Evolutionary conservation across 768 basidiomycete species (phyloP).

Genomic region (Harrya chromipes): DNA sequence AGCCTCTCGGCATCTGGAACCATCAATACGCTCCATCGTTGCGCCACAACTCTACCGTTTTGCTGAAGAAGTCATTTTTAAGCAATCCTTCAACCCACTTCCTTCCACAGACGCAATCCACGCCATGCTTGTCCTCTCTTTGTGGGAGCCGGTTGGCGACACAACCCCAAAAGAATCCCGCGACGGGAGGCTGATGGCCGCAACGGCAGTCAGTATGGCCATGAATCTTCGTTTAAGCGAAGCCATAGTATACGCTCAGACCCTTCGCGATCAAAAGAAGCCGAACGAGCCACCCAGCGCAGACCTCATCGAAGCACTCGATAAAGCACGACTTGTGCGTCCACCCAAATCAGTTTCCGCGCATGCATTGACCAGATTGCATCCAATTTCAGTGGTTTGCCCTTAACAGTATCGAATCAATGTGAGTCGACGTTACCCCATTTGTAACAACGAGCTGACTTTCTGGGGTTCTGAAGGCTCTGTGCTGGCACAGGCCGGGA

Average conservation of each 20-base stretch:
- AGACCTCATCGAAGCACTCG: slow-evolving; percentile 34
- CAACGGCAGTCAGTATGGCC: slow-evolving; percentile 46
- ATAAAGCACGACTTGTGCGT: slow-evolving; percentile 39
- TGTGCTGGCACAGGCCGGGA: slow-evolving; percentile 42
- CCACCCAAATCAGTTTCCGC: slow-evolving; percentile 2
- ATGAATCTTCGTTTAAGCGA: slow-evolving; percentile 41
- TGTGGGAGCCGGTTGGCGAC: slow-evolving; percentile 43
- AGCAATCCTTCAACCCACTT: slow-evolving; percentile 40
- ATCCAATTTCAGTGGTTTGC: slow-evolving; percentile 36
- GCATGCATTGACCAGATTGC: slow-evolving; percentile 15
- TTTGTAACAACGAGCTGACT: background rate
- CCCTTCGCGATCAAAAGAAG: slow-evolving; percentile 30
- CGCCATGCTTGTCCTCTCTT: slow-evolving; percentile 40
- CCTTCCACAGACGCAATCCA: slow-evolving; percentile 42
- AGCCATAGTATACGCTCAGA: slow-evolving; percentile 32
- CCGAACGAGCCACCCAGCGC: slow-evolving; percentile 22
- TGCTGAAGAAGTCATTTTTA: slow-evolving; percentile 37
- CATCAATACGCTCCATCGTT: slow-evolving; percentile 33
- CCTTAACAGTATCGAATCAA: slow-evolving; percentile 38
- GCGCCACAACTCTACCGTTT: slow-evolving; percentile 41
- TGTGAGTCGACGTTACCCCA: slow-evolving; percentile 25
- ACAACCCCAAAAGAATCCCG: slow-evolving; percentile 28
- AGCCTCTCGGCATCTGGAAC: slow-evolving; percentile 43
- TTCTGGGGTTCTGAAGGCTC: slow-evolving; percentile 28
- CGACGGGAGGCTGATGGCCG: slow-evolving; percentile 39